Conservation (phyloP, 306 rosid genomes). For the Castanopsis chinensis region DNA sequence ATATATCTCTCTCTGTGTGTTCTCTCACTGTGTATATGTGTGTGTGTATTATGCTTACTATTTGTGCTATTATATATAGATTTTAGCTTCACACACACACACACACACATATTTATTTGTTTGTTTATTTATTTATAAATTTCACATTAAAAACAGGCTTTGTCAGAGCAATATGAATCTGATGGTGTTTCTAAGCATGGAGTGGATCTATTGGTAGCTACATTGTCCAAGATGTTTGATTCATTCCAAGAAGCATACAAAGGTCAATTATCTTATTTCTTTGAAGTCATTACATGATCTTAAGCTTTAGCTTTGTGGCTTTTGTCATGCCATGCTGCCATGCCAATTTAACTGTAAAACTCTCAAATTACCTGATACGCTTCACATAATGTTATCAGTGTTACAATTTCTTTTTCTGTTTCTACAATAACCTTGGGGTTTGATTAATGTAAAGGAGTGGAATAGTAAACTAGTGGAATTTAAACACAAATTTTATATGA, state of each 20-base stretch:
- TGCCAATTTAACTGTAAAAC: background rate
- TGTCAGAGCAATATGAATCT: conserved; percentile 61
- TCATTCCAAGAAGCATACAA: conserved; percentile 67
- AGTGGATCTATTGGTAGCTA: conserved; percentile 47
- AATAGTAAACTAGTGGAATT: background rate
- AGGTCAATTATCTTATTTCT: conserved; percentile 44
- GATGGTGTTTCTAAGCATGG: conserved; percentile 59
- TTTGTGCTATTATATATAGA: background rate
- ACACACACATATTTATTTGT: background rate
- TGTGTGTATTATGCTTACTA: background rate
- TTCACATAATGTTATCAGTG: background rate
- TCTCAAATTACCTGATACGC: background rate
- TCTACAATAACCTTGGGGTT: background rate
- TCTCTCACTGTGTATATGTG: background rate
- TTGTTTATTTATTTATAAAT: background rate
- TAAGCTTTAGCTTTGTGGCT: conserved; percentile 3
- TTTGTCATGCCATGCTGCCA: background rate
- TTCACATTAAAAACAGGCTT: conserved; percentile 39
- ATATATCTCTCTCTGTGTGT: background rate
- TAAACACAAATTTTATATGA: background rate
- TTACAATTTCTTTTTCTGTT: background rate
- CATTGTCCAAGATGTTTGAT: conserved; percentile 61
- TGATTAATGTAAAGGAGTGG: background rate
- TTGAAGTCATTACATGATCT: conserved; percentile 7
- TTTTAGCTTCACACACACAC: background rate